phyloP scores from a whole-genome alignment of 2,329 filamentous ascomycete genomes.

The Microdochium trichocladiopsis region DNA sequence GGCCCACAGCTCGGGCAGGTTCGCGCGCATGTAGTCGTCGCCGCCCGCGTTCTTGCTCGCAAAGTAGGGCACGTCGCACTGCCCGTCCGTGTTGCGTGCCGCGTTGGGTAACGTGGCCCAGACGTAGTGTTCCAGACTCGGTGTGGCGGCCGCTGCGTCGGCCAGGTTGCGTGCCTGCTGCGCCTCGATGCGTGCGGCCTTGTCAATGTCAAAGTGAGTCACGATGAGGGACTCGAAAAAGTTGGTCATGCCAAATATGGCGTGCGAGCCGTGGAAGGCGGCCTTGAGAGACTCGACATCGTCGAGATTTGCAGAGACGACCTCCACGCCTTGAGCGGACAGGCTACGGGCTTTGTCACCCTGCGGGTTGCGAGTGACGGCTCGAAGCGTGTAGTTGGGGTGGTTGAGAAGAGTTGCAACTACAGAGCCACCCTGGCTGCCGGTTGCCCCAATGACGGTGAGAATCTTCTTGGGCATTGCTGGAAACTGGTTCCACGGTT shows the following conservation, averaged over 20 bases:
- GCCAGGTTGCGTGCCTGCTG: constrained; percentile 14
- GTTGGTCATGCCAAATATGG: constrained; percentile 20
- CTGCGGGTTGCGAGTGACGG: constrained; percentile 12
- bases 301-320: constrained; percentile 14
- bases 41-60: constrained; percentile 11
- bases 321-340: constrained; percentile 9
- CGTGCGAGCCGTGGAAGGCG: constrained; percentile 14
- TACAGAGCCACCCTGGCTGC: constrained; percentile 12
- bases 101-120: constrained; percentile 13
- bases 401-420: constrained; percentile 7
- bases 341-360: constrained; percentile 10
- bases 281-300: constrained; percentile 5
- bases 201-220: constrained; percentile 3
- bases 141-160: constrained; percentile 6
- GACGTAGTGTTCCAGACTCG: constrained; percentile 11
- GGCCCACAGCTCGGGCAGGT: constrained; percentile 5
- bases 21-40: background rate
- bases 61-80: constrained; percentile 12
- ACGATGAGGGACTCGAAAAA: constrained; percentile 13
- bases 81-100: constrained; percentile 5
- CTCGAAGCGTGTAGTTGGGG: constrained; percentile 14
- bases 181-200: constrained; percentile 8
- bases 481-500: too few species aligned
- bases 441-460: constrained; percentile 3
- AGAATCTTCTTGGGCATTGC: background rate